Evolutionary conservation across 805 yeast genomes (phyloP).

Genomic region (Candida incommunis): DNA sequence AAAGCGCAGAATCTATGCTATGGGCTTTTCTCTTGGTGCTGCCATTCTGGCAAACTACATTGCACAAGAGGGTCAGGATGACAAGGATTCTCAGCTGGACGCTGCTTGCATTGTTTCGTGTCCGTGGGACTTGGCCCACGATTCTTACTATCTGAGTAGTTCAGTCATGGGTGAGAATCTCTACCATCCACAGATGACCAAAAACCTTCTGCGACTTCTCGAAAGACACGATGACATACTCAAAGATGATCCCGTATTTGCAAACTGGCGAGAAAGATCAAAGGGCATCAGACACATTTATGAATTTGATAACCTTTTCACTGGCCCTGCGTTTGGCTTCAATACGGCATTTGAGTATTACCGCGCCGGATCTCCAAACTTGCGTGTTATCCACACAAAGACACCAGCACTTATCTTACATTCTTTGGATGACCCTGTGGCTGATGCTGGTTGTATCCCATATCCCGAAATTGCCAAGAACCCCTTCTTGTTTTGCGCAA

Average conservation of each 20-base stretch:
- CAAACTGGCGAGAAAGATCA: constrained; percentile 16
- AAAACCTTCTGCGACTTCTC: constrained; percentile 31
- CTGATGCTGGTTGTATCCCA: constrained; percentile 40
- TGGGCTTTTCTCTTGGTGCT: constrained; percentile 78
- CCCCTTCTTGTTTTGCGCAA: constrained; percentile 44
- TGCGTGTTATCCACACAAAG: constrained; percentile 34
- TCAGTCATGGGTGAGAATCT: constrained; percentile 29
- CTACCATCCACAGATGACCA: constrained; percentile 39
- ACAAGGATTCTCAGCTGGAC: constrained; percentile 22
- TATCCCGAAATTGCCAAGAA: constrained; percentile 33
- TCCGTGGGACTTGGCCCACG: constrained; percentile 60
- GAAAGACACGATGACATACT: constrained; percentile 28
- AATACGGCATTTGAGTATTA: constrained; percentile 53
- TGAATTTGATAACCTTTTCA: constrained; percentile 52
- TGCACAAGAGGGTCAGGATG: constrained; percentile 45
- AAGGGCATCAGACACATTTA: constrained; percentile 21
- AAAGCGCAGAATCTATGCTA: constrained; percentile 44
- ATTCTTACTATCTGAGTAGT: constrained; percentile 29
- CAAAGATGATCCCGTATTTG: constrained; percentile 16
- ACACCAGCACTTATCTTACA: constrained; percentile 54
- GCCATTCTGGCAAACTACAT: constrained; percentile 56
- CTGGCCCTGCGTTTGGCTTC: constrained; percentile 55
- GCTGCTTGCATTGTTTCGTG: constrained; percentile 49
- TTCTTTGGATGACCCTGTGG: constrained; percentile 65
- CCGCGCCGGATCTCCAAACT: constrained; percentile 42